phyloP scores from a whole-genome alignment of 2,329 filamentous ascomycete species.

The Ceratocystis variospora region DNA sequence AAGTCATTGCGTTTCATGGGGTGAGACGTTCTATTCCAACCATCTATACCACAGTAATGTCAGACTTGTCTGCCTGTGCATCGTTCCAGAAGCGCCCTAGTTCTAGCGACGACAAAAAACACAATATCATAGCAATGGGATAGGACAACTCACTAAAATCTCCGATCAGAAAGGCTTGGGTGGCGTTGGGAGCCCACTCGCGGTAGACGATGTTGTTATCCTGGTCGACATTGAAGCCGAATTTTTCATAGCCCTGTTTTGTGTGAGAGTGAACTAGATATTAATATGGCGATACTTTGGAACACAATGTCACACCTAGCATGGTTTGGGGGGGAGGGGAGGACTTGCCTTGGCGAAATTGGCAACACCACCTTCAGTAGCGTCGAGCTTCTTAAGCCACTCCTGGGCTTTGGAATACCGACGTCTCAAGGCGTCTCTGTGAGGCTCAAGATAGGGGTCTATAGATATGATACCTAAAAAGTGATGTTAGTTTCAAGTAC shows the following conservation, averaged over 20 bases:
- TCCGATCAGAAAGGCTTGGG: conserved; percentile 71
- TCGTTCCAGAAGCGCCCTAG: background rate
- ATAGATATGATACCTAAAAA: conserved; percentile 64
- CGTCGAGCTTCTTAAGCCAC: conserved; percentile 75
- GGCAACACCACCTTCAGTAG: conserved; percentile 75
- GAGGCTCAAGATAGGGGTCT: conserved; percentile 81
- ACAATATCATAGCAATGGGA: background rate
- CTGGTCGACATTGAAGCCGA: conserved; percentile 67
- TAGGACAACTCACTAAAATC: conserved; percentile 63
- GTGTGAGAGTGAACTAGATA: background rate
- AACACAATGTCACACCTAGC: background rate
- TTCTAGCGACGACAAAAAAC: background rate
- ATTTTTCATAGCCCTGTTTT: conserved; percentile 64
- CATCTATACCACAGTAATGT: conserved; percentile 39
- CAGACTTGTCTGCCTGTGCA: background rate
- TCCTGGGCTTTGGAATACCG: conserved; percentile 67
- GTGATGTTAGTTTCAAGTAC: background rate
- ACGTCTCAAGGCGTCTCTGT: conserved; percentile 59
- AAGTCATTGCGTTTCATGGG: conserved; percentile 77
- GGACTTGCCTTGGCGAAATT: conserved; percentile 65
- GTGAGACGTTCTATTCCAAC: conserved; percentile 71
- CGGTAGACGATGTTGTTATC: conserved; percentile 81
- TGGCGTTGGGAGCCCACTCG: conserved; percentile 91
- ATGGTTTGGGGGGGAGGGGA: background rate
- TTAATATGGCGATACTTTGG: conserved; percentile 1